Evolutionary conservation across 2,329 filamentous ascomycete species (phyloP).

Genomic region (Trichophyton benhamiae): DNA sequence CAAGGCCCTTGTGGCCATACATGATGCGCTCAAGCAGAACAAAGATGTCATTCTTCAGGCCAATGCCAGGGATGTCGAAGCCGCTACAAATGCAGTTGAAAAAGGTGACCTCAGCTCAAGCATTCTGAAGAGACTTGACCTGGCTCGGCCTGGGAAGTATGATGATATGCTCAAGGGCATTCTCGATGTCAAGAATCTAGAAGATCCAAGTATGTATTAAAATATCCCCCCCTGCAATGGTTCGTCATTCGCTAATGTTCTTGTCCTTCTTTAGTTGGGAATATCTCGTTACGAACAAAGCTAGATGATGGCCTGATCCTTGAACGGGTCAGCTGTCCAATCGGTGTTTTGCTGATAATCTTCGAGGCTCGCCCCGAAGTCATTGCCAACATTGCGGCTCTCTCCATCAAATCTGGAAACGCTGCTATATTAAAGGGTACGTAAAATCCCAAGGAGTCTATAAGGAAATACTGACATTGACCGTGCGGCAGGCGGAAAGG

Average conservation of each 20-base stretch:
- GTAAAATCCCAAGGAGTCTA: not conserved
- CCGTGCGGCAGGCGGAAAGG: constrained; percentile 59
- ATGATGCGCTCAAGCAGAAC: constrained; percentile 58
- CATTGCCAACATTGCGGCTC: constrained; percentile 91
- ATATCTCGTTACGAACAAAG: constrained; percentile 67
- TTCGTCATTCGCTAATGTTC: not conserved
- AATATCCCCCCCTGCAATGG: not conserved
- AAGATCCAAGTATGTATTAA: constrained; percentile 64
- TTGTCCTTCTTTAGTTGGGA: constrained; percentile 51
- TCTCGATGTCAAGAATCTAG: constrained; percentile 67
- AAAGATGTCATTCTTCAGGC: constrained; percentile 70
- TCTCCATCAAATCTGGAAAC: constrained; percentile 95
- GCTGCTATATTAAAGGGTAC: constrained; percentile 84
- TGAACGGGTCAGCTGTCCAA: constrained; percentile 82
- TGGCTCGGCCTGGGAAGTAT: constrained; percentile 79
- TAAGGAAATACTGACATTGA: not conserved
- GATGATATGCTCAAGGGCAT: constrained; percentile 97
- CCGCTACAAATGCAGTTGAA: constrained; percentile 59
- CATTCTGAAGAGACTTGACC: constrained; percentile 75
- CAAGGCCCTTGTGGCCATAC: constrained; percentile 69
- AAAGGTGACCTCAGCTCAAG: constrained; percentile 67
- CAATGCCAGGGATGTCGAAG: constrained; percentile 69
- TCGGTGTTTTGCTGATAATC: constrained; percentile 94
- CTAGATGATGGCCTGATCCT: constrained; percentile 77
- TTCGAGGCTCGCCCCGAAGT: constrained; percentile 97